A percentile compares a stretch with the other conserved stretches of the same genome.
Evolutionary conservation across 75 land plant species (phyloP).

Genomic region (Ceratopteris richardii): DNA sequence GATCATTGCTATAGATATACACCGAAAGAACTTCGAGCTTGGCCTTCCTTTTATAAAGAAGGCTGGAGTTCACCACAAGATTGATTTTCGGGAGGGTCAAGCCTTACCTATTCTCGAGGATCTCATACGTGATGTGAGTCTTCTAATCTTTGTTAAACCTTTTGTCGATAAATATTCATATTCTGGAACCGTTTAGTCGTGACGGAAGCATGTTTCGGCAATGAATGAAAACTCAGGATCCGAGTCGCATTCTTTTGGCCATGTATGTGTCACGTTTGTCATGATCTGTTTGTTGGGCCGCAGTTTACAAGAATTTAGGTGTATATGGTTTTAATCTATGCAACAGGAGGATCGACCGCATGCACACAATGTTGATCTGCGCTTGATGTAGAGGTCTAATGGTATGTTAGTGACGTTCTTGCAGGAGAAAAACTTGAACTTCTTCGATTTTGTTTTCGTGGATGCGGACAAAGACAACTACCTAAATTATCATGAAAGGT

Average conservation of each 20-base stretch:
- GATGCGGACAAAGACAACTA: constrained; percentile 71
- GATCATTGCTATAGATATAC: constrained; percentile 70
- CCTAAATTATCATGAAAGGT: constrained; percentile 46
- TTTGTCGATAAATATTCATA: background rate
- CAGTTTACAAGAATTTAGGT: too few relatives aligned
- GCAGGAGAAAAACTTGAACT: constrained; percentile 32
- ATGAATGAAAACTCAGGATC: too few relatives aligned
- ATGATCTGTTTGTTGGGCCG: too few relatives aligned
- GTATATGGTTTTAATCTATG: too few relatives aligned
- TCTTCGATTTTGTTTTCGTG: constrained; percentile 60
- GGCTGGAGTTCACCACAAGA: constrained; percentile 75
- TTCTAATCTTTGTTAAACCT: background rate
- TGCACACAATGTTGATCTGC: background rate
- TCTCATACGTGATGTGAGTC: constrained; percentile 46
- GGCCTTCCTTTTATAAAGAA: constrained; percentile 61
- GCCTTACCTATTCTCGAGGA: constrained; percentile 55
- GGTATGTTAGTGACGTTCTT: too few relatives aligned
- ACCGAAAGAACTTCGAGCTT: constrained; percentile 51
- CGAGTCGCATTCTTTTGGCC: too few relatives aligned
- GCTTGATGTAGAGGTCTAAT: background rate
- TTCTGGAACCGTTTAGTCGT: too few relatives aligned
- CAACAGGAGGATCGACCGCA: too few relatives aligned
- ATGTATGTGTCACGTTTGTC: too few relatives aligned
- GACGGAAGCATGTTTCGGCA: too few relatives aligned
- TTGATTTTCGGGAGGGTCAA: constrained; percentile 79